Percentiles rank a stretch among this genome's conserved stretches.
phyloP scores from a whole-genome alignment of 2,329 filamentous ascomycete species.

The Ceratocystis harringtonii region DNA sequence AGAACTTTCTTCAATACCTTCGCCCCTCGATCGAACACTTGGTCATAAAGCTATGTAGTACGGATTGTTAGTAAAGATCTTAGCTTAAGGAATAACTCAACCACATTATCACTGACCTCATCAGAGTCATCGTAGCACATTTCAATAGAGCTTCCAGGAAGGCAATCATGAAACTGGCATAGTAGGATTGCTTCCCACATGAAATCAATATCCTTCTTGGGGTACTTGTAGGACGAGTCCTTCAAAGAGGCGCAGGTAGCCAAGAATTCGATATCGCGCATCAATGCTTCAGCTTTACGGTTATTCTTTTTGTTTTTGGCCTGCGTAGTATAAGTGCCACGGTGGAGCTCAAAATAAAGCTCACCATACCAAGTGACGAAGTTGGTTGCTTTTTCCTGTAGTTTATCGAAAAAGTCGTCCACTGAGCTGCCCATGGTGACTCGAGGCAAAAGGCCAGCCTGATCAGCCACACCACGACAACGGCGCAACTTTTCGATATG shows the following conservation, averaged over 20 bases:
- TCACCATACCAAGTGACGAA: conserved; percentile 97
- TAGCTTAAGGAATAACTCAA: background rate
- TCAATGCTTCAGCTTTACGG: conserved; percentile 65
- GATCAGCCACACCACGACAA: conserved; percentile 83
- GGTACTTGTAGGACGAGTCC: conserved; percentile 63
- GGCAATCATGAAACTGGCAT: conserved; percentile 94
- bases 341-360: conserved; percentile 93
- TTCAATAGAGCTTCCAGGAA: conserved; percentile 87
- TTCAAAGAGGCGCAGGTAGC: conserved; percentile 72
- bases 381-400: conserved; percentile 64
- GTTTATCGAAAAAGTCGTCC: conserved; percentile 79
- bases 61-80: conserved; percentile 20
- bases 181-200: conserved; percentile 91
- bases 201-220: conserved; percentile 80
- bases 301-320: conserved; percentile 96
- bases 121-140: conserved; percentile 98
- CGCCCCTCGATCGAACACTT: conserved; percentile 64
- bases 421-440: conserved; percentile 81
- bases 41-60: conserved; percentile 50
- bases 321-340: conserved; percentile 93
- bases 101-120: conserved; percentile 34
- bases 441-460: conserved; percentile 65
- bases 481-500: conserved; percentile 89
- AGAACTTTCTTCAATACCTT: conserved; percentile 57
- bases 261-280: conserved; percentile 77